These are phyloP conservation scores for Croton setiger DNA, from an alignment of 441 rosid species.

Conservation along the genomic window DNA sequence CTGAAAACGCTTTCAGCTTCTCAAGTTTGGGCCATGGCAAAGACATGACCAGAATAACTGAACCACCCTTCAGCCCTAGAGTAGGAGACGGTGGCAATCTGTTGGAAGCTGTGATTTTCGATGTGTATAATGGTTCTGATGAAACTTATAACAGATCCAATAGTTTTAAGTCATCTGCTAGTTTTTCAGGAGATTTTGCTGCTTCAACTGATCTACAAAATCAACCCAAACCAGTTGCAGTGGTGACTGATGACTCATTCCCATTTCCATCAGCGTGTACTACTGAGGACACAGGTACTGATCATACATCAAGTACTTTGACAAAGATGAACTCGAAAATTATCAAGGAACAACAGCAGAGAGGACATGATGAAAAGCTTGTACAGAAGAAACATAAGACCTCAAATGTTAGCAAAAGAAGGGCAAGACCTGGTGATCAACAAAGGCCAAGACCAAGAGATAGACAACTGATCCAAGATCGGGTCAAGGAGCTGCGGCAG, in stretches of 20 bases:
- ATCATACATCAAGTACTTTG: conserved; percentile 23
- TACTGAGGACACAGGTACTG: conserved; percentile 5
- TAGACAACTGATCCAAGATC: conserved; percentile 67
- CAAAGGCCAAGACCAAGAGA: conserved; percentile 64
- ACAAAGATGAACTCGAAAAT: conserved; percentile 25
- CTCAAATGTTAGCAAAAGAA: conserved; percentile 35
- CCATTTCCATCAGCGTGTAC: conserved; percentile 21
- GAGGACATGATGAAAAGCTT: conserved; percentile 11
- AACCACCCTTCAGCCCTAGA: conserved; percentile 22
- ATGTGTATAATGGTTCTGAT: conserved; percentile 20
- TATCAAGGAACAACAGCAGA: conserved; percentile 21
- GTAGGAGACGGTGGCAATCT: conserved; percentile 31
- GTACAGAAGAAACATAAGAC: conserved; percentile 29
- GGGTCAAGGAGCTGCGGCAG: conserved; percentile 61
- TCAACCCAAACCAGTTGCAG: background rate
- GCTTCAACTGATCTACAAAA: conserved; percentile 23
- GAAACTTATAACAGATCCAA: conserved; percentile 14
- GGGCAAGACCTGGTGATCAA: conserved; percentile 41
- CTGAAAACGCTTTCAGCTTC: conserved; percentile 17
- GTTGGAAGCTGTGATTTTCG: conserved; percentile 44
- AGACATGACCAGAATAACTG: conserved; percentile 15
- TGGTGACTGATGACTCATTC: conserved; percentile 19
- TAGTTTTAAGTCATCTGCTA: conserved; percentile 17
- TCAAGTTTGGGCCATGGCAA: conserved; percentile 7
- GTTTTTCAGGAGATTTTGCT: conserved; percentile 15